phyloP scores from a whole-genome alignment of 495 filamentous ascomycete species.

The Aspergillus avenaceus region DNA sequence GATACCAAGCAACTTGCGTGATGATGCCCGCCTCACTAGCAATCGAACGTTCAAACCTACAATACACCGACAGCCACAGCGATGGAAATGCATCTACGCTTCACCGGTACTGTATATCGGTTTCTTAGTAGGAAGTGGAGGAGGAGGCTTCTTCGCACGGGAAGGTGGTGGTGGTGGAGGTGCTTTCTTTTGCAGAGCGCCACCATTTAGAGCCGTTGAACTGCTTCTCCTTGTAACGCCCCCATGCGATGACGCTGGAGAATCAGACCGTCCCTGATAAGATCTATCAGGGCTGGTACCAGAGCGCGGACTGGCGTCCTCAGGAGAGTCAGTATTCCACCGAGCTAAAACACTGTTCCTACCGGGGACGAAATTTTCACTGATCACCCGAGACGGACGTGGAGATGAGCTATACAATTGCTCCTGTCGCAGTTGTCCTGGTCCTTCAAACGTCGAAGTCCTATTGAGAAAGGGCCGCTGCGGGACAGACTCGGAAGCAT shows the following conservation, averaged over 20 bases:
- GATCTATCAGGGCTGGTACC: slow-evolving; percentile 58
- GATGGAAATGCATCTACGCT: slow-evolving; percentile 11
- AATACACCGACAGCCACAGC: background rate
- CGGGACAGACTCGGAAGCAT: slow-evolving; percentile 20
- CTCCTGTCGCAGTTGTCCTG: slow-evolving; percentile 50
- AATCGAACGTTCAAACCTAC: background rate
- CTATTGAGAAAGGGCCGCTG: slow-evolving; percentile 43
- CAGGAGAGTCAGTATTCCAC: slow-evolving; percentile 52
- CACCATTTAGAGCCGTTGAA: slow-evolving; percentile 40
- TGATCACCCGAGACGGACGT: slow-evolving; percentile 53
- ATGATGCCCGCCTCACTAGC: background rate
- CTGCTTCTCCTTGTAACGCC: slow-evolving; percentile 57
- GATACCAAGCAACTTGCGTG: no score
- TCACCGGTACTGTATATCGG: slow-evolving; percentile 31
- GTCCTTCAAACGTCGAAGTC: slow-evolving; percentile 54
- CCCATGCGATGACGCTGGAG: slow-evolving; percentile 60
- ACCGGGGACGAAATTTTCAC: slow-evolving; percentile 47
- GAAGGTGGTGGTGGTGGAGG: slow-evolving; percentile 82
- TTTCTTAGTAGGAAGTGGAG: slow-evolving; percentile 51
- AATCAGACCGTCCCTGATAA: slow-evolving; percentile 50
- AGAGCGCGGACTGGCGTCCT: slow-evolving; percentile 50
- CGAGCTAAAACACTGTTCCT: slow-evolving; percentile 42
- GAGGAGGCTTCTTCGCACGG: slow-evolving; percentile 71
- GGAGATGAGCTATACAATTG: slow-evolving; percentile 39
- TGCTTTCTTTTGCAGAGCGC: slow-evolving; percentile 55